These are phyloP conservation scores for Microbotryum saponariae DNA, from an alignment of 1,284 basidiomycete genomes.

Conservation along the genomic window DNA sequence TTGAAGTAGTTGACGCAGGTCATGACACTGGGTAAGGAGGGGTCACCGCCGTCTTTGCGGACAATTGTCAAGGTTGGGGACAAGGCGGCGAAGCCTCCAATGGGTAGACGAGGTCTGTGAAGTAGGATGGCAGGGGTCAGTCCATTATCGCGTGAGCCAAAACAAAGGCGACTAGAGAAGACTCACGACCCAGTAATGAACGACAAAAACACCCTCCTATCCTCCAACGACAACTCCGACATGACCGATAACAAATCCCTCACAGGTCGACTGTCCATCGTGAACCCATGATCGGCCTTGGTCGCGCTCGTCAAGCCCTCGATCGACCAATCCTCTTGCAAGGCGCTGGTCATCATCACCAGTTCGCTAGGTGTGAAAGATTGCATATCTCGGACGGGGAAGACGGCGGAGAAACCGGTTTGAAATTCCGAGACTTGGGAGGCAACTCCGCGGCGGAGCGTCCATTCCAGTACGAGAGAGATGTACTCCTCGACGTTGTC, in stretches of 20 bases:
- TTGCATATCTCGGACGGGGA: constrained; percentile 79
- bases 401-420: constrained; percentile 57
- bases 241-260: constrained; percentile 78
- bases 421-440: constrained; percentile 40
- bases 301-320: constrained; percentile 83
- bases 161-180: no score
- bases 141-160: no score
- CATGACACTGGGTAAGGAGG: constrained; percentile 69
- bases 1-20: constrained; percentile 93
- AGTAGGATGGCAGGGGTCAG: no score
- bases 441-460: constrained; percentile 37
- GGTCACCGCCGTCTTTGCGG: constrained; percentile 79
- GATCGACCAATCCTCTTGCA: constrained; percentile 84
- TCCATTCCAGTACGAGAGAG: constrained; percentile 47
- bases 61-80: constrained; percentile 94
- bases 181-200: constrained; percentile 82
- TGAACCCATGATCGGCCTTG: constrained; percentile 98
- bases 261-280: constrained; percentile 83
- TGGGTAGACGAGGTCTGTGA: constrained; percentile 45
- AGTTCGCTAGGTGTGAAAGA: constrained; percentile 92
- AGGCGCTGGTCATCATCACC: constrained; percentile 85
- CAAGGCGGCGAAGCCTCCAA: constrained; percentile 92
- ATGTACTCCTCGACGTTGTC: constrained; percentile 87
- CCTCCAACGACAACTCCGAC: constrained; percentile 62
- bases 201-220: constrained; percentile 82